Base-by-base conservation (phyloP, 1,284 basidiomycete genomes). In the Ustilago trichophora region DNA sequence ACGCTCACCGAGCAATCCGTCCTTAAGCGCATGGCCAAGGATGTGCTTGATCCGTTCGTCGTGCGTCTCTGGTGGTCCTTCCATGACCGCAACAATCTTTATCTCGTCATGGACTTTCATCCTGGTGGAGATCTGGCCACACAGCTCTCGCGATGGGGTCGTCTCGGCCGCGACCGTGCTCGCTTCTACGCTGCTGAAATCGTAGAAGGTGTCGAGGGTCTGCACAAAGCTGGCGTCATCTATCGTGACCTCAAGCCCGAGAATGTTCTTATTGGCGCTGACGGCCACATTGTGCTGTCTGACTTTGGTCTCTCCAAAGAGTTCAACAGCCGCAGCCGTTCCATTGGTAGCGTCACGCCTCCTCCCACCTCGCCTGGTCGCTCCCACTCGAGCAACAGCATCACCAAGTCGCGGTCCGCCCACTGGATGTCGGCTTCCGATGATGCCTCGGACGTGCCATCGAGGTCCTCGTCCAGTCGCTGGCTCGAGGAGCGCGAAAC, bases 191-290 rank as follows among this genome's bases (percentile, higher is more conserved):
- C 96, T 47, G 95, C 96, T 65, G 96, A 99, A 84, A 96, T 99
- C 41, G 91, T 92, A 49, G 95, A 96, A 35, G 96, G 96, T 22
- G 84, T 99, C 76, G 96, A 99, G 84, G 98, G 98, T 82, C 86
- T 99, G 31, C 96, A 99, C 86, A 87, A 98, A 58, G 97, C 98
- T 88, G 96, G 96, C 27, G 98, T 96, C 85, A 98, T 98, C 76
- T 99, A 99, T 84, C 89, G 96, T 45, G 96, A 98, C 85, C 87
- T 99, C 49, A 99, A 99, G 83, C 96, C 96, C 26, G 96, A 99
- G 85, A 99, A 98, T 82, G 98, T 99, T 76, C 85, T 99, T n/a
- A 85, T 99, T 48, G 96, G 98, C 83, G 91, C 97, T 81, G 93
- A 93, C 18, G 96, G 96, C 15, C 96, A 99, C 83, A 96, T 99